Base-by-base conservation (phyloP, 2,329 filamentous ascomycete genomes). In the Aspergillus sp. region DNA sequence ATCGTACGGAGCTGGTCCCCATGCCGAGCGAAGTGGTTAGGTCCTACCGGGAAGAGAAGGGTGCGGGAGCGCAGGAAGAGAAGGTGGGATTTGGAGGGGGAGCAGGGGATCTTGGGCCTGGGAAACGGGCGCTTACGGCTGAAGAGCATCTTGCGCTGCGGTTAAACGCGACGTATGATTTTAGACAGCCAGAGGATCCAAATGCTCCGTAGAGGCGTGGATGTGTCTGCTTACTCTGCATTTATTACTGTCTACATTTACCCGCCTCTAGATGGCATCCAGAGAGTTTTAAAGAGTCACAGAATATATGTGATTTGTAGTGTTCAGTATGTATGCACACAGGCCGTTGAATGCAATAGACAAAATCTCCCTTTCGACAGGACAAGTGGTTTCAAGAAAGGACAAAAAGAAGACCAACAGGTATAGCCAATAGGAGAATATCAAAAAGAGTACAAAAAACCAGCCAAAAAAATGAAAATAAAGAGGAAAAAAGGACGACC, bases 151-250 rank as follows among this genome's bases (percentile, higher is more conserved):
- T 88, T 70, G 78, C 81, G 64, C 75, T 79, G 57, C 75, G 85
- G 60, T 67, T 87, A 68, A 80, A 78, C 52, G 84, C 83, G 21
- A 87, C 85, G 2, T 87, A 87, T 75, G 80, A 77, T 21, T 75
- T 75, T 59, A 69, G 66, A 23, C 65, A 70, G 35, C 5, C 35
- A 37, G 5, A n/a, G 56, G 61, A 67, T 40, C 21, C 31, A 11
- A 40, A 17, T 43, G 21, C 48, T 27, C 40, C 44, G 24, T 44
- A 31, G 15, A 37, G 31, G 12, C 11, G 31, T 43, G 15, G 27
- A n/a, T 21, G 23, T 17, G 6, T 19, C 33, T 35, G 33, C 9
- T 35, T 35, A 35, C 33, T 35, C 8, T 35, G 14, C 9, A 19
- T 24, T 31, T 46, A 7, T 31, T 37, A 31, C 27, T 31, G 8